A percentile compares a stretch with the other conserved stretches of the same genome.
Conservation (phyloP, 2,329 filamentous ascomycete genomes). For the Colletotrichum noveboracense region DNA sequence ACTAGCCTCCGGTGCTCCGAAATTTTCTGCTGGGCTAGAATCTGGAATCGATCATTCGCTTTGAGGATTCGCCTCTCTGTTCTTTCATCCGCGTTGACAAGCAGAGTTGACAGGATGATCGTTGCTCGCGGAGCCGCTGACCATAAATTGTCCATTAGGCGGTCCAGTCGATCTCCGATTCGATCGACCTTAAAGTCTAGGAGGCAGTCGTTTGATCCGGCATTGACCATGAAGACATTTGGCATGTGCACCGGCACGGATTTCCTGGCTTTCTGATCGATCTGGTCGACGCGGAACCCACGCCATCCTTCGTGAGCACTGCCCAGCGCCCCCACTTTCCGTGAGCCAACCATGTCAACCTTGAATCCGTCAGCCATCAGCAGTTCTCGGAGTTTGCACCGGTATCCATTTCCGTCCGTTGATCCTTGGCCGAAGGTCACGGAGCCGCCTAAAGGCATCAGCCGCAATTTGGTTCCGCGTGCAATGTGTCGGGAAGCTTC, state of each 20-base stretch:
- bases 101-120: neutral
- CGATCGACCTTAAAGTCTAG: conserved; percentile 32
- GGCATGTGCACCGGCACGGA: conserved; percentile 34
- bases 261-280: conserved; percentile 32
- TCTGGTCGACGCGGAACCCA: conserved; percentile 36
- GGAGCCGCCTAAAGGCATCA: conserved; percentile 44
- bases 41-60: conserved; percentile 33
- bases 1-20: conserved; percentile 29
- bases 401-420: conserved; percentile 39
- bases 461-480: neutral
- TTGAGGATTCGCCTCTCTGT: conserved; percentile 27
- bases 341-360: conserved; percentile 42
- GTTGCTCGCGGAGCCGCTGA: neutral
- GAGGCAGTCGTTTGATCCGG: conserved; percentile 44
- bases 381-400: conserved; percentile 36
- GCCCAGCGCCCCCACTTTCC: conserved; percentile 39
- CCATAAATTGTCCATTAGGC: neutral
- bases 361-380: conserved; percentile 33
- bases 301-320: conserved; percentile 42
- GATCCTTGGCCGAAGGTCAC: conserved; percentile 40
- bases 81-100: neutral
- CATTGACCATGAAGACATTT: conserved; percentile 42
- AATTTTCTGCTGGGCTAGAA: conserved; percentile 26
- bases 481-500: neutral
- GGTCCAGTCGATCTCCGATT: conserved; percentile 1